These are phyloP conservation scores for Candida khao-thaluensis DNA, from an alignment of 805 yeast genomes.

Conservation along the genomic window DNA sequence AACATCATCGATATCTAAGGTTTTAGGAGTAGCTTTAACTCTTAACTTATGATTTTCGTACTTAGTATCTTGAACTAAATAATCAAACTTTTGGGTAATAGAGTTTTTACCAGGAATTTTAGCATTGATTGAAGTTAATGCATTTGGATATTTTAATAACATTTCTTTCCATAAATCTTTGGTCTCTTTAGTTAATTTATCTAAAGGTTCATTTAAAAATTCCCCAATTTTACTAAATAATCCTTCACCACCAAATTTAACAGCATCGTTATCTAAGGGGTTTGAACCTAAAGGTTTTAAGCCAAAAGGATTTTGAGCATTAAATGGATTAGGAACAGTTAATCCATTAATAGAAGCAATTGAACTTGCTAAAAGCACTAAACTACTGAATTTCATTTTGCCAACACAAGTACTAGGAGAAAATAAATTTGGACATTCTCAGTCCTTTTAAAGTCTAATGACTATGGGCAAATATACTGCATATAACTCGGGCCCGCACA, in stretches of 20 bases:
- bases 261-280: background rate
- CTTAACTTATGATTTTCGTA: slow-evolving; percentile 56
- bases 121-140: slow-evolving; percentile 49
- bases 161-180: slow-evolving; percentile 62
- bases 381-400: slow-evolving; percentile 12
- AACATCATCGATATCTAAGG: slow-evolving; percentile 76
- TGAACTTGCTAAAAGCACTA: slow-evolving; percentile 18
- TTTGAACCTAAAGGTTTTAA: slow-evolving; percentile 3
- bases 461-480: slow-evolving; percentile 1
- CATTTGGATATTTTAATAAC: slow-evolving; percentile 58
- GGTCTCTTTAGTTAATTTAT: slow-evolving; percentile 47
- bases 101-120: slow-evolving; percentile 55
- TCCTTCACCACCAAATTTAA: slow-evolving; percentile 15
- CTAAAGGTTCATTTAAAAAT: slow-evolving; percentile 51
- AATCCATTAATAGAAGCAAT: slow-evolving; percentile 20
- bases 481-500: slow-evolving; percentile 1
- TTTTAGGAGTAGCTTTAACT: slow-evolving; percentile 57
- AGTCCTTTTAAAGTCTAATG: slow-evolving; percentile 4
- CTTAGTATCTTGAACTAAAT: slow-evolving; percentile 35
- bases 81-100: slow-evolving; percentile 32
- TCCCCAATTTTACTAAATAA: slow-evolving; percentile 49
- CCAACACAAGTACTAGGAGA: background rate
- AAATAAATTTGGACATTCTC: background rate
- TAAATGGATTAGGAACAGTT: slow-evolving; percentile 19
- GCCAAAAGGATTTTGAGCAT: slow-evolving; percentile 12